A percentile compares a stretch with the other conserved stretches of the same genome.
These are phyloP conservation scores for Ophiostoma fasciatum DNA, from an alignment of 2,329 filamentous ascomycete genomes.

Conservation along the genomic window DNA sequence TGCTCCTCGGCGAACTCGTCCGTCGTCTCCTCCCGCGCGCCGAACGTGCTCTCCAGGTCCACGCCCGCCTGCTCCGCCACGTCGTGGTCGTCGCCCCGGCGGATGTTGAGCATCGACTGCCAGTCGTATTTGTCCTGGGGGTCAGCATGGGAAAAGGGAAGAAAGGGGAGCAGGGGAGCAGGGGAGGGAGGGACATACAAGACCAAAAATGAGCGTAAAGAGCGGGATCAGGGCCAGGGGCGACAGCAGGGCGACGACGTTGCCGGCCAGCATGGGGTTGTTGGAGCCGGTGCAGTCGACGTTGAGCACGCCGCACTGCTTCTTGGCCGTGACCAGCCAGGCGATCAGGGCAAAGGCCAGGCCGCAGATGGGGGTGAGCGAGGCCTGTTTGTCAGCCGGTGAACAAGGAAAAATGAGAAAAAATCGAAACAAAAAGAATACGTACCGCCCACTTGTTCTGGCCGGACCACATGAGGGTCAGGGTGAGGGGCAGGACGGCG, in stretches of 20 bases:
- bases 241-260: conserved; percentile 67
- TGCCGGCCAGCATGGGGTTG: conserved; percentile 76
- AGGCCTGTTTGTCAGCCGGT: too few species aligned
- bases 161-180: too few species aligned
- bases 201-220: conserved; percentile 55
- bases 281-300: conserved; percentile 72
- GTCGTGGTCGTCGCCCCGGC: conserved; percentile 64
- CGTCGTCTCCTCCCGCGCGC: conserved; percentile 21
- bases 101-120: conserved; percentile 66
- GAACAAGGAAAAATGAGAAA: too few species aligned
- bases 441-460: conserved; percentile 66
- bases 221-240: conserved; percentile 61
- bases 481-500: conserved; percentile 67
- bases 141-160: too few species aligned
- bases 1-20: conserved; percentile 28
- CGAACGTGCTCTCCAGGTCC: conserved; percentile 49
- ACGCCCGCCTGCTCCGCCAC: conserved; percentile 46
- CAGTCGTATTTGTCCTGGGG: conserved; percentile 81
- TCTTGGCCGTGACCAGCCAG: conserved; percentile 65
- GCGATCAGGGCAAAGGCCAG: conserved; percentile 54
- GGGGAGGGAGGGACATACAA: too few species aligned
- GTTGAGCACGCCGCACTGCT: conserved; percentile 50
- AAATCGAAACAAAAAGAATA: too few species aligned
- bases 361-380: conserved; percentile 53
- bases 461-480: conserved; percentile 67